These are phyloP conservation scores for Elaeis oleifera DNA, from an alignment of 202 grass and related monocot species.

Conservation along the genomic window DNA sequence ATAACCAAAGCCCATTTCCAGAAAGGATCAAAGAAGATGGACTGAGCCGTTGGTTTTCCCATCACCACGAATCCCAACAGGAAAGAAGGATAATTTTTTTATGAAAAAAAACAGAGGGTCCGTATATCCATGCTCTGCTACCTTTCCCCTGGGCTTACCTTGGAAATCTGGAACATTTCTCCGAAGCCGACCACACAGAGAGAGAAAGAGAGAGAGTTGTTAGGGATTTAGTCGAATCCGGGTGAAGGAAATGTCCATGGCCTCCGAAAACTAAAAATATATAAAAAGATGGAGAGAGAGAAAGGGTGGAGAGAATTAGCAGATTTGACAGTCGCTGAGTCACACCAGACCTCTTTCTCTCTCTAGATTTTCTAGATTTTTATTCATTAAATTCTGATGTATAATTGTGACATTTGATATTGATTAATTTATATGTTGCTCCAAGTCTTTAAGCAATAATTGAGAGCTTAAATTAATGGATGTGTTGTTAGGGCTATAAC, in stretches of 20 bases:
- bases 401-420: too few relatives aligned
- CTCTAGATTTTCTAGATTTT: too few relatives aligned
- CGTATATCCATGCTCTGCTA: too few relatives aligned
- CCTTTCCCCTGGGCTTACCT: not conserved
- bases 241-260: too few relatives aligned
- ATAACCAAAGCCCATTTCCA: not conserved
- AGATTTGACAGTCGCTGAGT: not conserved
- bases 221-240: too few relatives aligned
- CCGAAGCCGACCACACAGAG: not conserved
- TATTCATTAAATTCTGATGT: too few relatives aligned
- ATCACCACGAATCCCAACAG: not conserved
- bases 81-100: not conserved
- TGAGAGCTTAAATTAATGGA: too few relatives aligned
- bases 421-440: too few relatives aligned
- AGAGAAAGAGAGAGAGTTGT: not conserved
- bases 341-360: not conserved
- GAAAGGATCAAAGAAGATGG: not conserved
- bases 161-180: slow-evolving; percentile 2
- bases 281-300: not conserved
- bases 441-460: too few relatives aligned
- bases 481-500: too few relatives aligned
- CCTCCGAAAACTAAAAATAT: too few relatives aligned
- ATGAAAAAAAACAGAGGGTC: too few relatives aligned
- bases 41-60: not conserved
- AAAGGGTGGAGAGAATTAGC: not conserved